These are phyloP conservation scores for Pyrenopolyporus hunteri DNA, from an alignment of 495 filamentous ascomycete genomes.

Conservation along the genomic window DNA sequence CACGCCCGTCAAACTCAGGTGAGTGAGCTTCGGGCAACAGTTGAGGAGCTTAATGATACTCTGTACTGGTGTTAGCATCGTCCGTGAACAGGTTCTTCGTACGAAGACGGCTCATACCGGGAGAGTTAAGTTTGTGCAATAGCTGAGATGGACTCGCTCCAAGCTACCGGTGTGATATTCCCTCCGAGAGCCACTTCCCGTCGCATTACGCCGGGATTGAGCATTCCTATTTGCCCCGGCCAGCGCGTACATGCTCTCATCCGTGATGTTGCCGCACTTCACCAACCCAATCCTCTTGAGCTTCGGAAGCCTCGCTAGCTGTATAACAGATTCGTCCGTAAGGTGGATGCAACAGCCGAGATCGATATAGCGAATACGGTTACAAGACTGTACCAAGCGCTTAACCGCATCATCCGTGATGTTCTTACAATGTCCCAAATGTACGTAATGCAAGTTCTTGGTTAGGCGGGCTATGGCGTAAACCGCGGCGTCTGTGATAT, in stretches of 20 bases:
- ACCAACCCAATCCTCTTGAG: conserved; percentile 92
- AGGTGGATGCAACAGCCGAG: conserved; percentile 91
- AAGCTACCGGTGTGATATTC: conserved; percentile 60
- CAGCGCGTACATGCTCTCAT: conserved; percentile 83
- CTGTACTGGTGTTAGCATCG: conserved; percentile 53
- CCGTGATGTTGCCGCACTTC: conserved; percentile 89
- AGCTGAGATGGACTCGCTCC: conserved; percentile 96
- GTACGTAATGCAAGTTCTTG: conserved; percentile 95
- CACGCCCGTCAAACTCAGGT: conserved; percentile 95
- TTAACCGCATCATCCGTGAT: conserved; percentile 89
- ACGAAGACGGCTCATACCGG: conserved; percentile 59
- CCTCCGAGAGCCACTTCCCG: conserved; percentile 34
- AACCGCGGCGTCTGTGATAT: conserved; percentile 91
- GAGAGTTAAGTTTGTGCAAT: conserved; percentile 83
- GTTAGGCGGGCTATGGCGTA: conserved; percentile 83
- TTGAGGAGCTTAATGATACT: conserved; percentile 90
- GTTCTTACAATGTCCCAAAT: conserved; percentile 89
- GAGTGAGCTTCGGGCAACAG: conserved; percentile 88
- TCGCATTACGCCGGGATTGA: conserved; percentile 57
- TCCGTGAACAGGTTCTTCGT: background rate
- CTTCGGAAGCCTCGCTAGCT: conserved; percentile 87
- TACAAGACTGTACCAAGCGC: conserved; percentile 82
- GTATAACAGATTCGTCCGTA: conserved; percentile 84
- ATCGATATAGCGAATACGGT: conserved; percentile 96
- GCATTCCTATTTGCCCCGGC: conserved; percentile 63